Evolutionary conservation across 2,329 filamentous ascomycete species (phyloP).

Genomic region (Ascochyta lentis): DNA sequence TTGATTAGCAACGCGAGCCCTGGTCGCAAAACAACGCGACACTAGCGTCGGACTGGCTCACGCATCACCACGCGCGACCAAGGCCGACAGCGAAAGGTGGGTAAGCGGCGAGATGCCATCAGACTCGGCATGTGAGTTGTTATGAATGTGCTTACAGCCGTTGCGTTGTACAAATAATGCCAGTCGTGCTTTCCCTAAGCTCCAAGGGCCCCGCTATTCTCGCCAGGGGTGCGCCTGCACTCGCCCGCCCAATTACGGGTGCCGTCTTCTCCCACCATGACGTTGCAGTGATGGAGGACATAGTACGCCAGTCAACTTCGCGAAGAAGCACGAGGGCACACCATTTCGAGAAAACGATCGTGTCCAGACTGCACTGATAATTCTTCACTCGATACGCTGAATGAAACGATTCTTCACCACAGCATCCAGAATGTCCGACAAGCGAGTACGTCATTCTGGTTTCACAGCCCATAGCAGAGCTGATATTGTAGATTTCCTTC

Average conservation of each 20-base stretch:
- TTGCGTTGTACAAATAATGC: not conserved
- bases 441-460: constrained; percentile 37
- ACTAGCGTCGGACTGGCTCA: constrained; percentile 28
- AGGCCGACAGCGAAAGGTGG: not conserved
- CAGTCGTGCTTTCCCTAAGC: constrained; percentile 7
- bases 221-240: constrained; percentile 3
- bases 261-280: constrained; percentile 18
- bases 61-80: constrained; percentile 15
- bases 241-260: constrained; percentile 7
- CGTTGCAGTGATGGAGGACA: constrained; percentile 13
- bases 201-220: constrained; percentile 2
- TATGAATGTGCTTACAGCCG: not conserved
- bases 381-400: not conserved
- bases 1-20: constrained; percentile 37
- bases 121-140: not conserved
- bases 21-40: constrained; percentile 37
- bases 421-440: constrained; percentile 43
- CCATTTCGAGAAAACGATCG: no score
- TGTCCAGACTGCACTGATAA: not conserved
- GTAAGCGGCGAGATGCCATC: not conserved
- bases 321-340: not conserved
- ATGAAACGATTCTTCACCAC: constrained; percentile 37
- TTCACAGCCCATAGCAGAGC: constrained; percentile 16
- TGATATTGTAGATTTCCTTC: constrained; percentile 53
- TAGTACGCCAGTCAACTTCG: not conserved